These are phyloP conservation scores for Alternaria hordeiaustralica DNA, from an alignment of 2,329 filamentous ascomycete genomes.

Conservation along the genomic window DNA sequence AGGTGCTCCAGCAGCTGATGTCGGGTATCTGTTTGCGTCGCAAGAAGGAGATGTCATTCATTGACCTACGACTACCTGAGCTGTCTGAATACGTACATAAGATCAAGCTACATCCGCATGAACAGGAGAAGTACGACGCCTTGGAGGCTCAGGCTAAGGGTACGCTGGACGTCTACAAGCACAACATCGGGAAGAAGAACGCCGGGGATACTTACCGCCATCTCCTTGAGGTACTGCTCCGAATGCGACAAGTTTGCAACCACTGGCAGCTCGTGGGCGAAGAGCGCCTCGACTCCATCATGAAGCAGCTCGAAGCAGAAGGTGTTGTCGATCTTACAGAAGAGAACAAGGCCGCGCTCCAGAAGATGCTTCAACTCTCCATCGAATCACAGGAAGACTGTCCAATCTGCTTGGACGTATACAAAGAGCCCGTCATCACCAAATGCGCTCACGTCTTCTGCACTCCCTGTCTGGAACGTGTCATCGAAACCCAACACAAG, in stretches of 20 bases:
- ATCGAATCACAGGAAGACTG: slow-evolving; percentile 86
- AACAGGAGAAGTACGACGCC: slow-evolving; percentile 78
- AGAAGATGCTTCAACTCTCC: slow-evolving; percentile 75
- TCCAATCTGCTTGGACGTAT: slow-evolving; percentile 76
- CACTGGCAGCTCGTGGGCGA: slow-evolving; percentile 84
- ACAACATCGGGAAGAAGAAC: slow-evolving; percentile 51
- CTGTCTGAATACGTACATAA: slow-evolving; percentile 80
- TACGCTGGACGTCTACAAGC: slow-evolving; percentile 66
- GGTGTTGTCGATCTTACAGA: slow-evolving; percentile 72
- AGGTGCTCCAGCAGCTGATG: slow-evolving; percentile 78
- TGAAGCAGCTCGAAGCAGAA: slow-evolving; percentile 71
- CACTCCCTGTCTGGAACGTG: slow-evolving; percentile 72
- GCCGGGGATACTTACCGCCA: slow-evolving; percentile 66
- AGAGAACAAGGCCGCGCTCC: slow-evolving; percentile 74
- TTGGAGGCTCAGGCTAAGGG: slow-evolving; percentile 75
- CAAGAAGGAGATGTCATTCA: slow-evolving; percentile 86
- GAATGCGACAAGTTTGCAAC: slow-evolving; percentile 85
- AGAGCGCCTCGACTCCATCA: slow-evolving; percentile 71
- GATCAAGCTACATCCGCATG: slow-evolving; percentile 74
- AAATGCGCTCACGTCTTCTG: slow-evolving; percentile 85
- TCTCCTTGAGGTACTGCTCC: slow-evolving; percentile 80
- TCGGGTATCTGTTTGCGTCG: slow-evolving; percentile 79
- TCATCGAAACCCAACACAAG: slow-evolving; percentile 76
- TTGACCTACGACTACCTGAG: slow-evolving; percentile 78
- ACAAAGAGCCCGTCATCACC: slow-evolving; percentile 79